Base-by-base conservation (phyloP, 2,329 filamentous ascomycete species). In the Rutstroemia sp. region DNA sequence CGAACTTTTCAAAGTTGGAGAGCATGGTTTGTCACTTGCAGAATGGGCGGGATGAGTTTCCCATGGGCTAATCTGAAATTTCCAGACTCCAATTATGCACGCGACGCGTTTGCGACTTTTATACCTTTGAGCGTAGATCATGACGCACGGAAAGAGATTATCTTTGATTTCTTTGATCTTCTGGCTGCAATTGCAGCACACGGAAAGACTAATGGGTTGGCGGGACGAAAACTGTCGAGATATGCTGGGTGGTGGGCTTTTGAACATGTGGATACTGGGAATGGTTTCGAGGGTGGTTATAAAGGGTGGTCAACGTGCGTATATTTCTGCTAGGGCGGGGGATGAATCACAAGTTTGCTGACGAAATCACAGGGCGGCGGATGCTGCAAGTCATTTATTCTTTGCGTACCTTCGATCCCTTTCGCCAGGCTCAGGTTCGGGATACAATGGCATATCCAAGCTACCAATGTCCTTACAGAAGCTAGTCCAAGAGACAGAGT, bases 201-300 rank as follows among this genome's bases (percentile, higher is more conserved):
- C 67, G 90, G 90, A 63, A 97, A 97, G 75, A 84, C 78, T 54
- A 99, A 99, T 70, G 94, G 94, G 45, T 82, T 99, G 61, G 90
- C 91, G 59, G 94, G 94, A 25, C 85, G 92, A 62, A 97, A 97
- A 71, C 80, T 99, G 54, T 97, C 94, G 9, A 83, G 94, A 63
- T 90, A 95, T 80, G 94, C 92, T 42, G 91, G 92, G 47, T 99
- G 94, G 94, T 99, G 94, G 94, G 91, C 92, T 1, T 99, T 99
- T 70, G 92, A 96, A 67, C 90, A 95, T 63, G 82, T 79, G 48
- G 92, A 97, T 69, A 85, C 85, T 6, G 88, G 88, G 44, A 92
- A 88, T 69, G 94, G 94, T 16, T 99, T 99, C 65, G 94, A 97
- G 64, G 90, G 90, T 42, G 92, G 92, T 54, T 99, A 99, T 73